Evolutionary conservation across 257 asterid species (phyloP).

Genomic region (Phtheirospermum japonicum): DNA sequence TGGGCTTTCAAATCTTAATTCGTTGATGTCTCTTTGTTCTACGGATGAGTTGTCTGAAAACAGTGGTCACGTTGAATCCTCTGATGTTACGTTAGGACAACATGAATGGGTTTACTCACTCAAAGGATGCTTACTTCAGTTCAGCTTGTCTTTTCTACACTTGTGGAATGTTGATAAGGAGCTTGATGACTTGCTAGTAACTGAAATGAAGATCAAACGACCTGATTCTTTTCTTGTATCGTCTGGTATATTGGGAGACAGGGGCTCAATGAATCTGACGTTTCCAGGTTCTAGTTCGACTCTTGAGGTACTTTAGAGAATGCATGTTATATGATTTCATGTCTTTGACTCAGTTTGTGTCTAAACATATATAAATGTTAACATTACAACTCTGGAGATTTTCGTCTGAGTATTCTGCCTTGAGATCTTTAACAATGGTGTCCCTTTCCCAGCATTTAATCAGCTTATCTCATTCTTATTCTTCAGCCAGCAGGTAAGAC

Average conservation of each 20-base stretch:
- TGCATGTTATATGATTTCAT: conserved; percentile 22
- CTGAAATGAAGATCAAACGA: conserved; percentile 79
- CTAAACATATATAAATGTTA: conserved; percentile 34
- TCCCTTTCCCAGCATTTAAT: conserved; percentile 93
- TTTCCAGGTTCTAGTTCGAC: conserved; percentile 75
- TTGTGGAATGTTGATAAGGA: conserved; percentile 82
- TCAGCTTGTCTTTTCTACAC: conserved; percentile 89
- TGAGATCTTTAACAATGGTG: conserved; percentile 93
- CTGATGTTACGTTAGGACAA: conserved; percentile 38
- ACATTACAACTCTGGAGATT: conserved; percentile 87
- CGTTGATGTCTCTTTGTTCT: conserved; percentile 73
- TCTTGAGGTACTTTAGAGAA: conserved; percentile 61
- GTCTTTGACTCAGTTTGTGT: conserved; percentile 24
- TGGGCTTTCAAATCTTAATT: conserved; percentile 68
- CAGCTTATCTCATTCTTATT: conserved; percentile 72
- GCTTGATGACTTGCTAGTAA: conserved; percentile 72
- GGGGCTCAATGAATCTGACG: conserved; percentile 81
- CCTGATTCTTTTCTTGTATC: conserved; percentile 68
- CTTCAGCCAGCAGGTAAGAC: conserved; percentile 79
- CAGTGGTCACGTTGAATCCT: conserved; percentile 36
- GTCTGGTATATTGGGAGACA: conserved; percentile 90
- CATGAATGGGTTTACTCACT: conserved; percentile 49
- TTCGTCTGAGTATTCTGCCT: conserved; percentile 86
- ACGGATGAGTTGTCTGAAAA: no score
- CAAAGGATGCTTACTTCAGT: conserved; percentile 68